Evolutionary conservation across 108 stramenopile species (phyloP).

Genomic region (Pseudonitzschia multistriata): DNA sequence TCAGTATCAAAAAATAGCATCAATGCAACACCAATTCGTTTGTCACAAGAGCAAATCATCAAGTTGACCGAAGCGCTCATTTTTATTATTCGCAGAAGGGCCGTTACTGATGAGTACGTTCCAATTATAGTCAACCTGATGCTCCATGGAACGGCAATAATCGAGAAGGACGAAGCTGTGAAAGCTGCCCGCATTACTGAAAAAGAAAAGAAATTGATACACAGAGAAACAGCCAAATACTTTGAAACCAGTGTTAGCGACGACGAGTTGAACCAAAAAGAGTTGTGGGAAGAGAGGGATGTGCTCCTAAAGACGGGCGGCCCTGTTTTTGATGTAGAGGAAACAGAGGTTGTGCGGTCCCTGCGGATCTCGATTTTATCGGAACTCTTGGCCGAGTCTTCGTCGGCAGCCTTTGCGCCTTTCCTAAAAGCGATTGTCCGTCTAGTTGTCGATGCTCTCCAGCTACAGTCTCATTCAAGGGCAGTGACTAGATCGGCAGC

Average conservation of each 20-base stretch:
- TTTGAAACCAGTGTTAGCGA: constrained; percentile 33
- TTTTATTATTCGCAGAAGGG: constrained; percentile 69
- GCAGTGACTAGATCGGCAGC: constrained; percentile 68
- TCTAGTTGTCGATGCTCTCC: constrained; percentile 38
- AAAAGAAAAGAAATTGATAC: constrained; percentile 24
- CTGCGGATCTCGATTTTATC: constrained; percentile 52
- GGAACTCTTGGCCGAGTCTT: constrained; percentile 50
- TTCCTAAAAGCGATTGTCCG: constrained; percentile 42
- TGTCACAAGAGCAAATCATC: constrained; percentile 63
- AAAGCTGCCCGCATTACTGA: neutral
- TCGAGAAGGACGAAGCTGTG: neutral
- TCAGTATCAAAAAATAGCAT: neutral
- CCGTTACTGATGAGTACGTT: constrained; percentile 47
- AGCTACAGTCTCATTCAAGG: constrained; percentile 49
- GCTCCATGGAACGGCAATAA: constrained; percentile 42
- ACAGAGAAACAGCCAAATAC: constrained; percentile 56
- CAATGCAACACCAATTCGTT: constrained; percentile 8
- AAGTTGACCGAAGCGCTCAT: constrained; percentile 77
- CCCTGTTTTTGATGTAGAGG: constrained; percentile 70
- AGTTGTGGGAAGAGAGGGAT: constrained; percentile 43
- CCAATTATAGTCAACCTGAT: constrained; percentile 48
- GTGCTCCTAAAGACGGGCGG: constrained; percentile 74
- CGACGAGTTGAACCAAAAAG: neutral
- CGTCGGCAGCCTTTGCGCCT: constrained; percentile 36
- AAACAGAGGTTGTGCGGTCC: constrained; percentile 64